Evolutionary conservation across 176 grass and related monocot genomes (phyloP), one percentile per base, ranked within the genome.

Genomic region (Oryza brachyantha): DNA sequence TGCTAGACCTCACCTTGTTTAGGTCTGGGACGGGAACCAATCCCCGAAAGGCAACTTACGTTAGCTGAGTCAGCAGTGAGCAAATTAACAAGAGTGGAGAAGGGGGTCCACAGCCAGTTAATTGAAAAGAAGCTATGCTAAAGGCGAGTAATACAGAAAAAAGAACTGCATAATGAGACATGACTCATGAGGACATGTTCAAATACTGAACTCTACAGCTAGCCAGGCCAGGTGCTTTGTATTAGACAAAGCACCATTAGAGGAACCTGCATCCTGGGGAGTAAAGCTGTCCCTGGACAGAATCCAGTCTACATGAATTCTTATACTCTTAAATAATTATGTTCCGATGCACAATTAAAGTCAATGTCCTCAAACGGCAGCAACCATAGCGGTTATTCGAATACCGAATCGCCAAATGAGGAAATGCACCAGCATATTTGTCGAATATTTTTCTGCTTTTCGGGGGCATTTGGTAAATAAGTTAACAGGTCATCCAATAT

Each of bases 371-470:
- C 70, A 29, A 84, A 71, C 59, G 58, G 77, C 64, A 80, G 55
- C 11, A 61, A 57, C 70, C 13, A 42, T 34, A 24, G 35, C 34
- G 42, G 77, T 60, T 77, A 37, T 85, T 77, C 60, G 72, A n/a
- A 64, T 13, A 66, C 52, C 29, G 2, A 19, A 76, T 70, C 13
- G 0, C 72, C 72, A 81, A 81, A 84, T 72, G 66, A 34, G 28
- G 82, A 89, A 57, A 85, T 36, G 77, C 58, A 72, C 64, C 21
- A 45, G 45, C 64, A 63, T 27, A 43, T 41, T 58, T 32, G 65
- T 10, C 75, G 82, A 68, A 84, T 73, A 79, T 29, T 46, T 46
- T 73, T 73, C 60, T 79, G 68, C 79, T 45, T 82, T 78, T 68
- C 1, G 17, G 37, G n/a, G 29, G 31, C 21, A 69, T 63, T 59